Conservation (phyloP, 805 yeast species). For the Hemisphaericaspora nanyangensis region DNA sequence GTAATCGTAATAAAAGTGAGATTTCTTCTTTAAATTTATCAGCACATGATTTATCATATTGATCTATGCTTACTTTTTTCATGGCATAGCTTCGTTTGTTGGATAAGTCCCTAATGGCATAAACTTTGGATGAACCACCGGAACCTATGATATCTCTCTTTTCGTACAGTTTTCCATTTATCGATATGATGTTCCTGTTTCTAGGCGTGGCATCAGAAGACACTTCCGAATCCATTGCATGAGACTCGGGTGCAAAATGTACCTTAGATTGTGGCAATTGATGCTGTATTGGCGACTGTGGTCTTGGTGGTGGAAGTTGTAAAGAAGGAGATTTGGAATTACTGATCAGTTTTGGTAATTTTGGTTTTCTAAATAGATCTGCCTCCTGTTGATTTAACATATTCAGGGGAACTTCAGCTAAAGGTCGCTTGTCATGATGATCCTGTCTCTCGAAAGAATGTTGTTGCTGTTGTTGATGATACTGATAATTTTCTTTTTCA, state of each 20-base stretch:
- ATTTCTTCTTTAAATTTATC: slow-evolving; percentile 89
- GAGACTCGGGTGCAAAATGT: neutral
- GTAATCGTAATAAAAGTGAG: slow-evolving; percentile 59
- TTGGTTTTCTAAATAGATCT: slow-evolving; percentile 34
- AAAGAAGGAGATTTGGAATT: slow-evolving; percentile 1
- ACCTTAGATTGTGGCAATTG: slow-evolving; percentile 1
- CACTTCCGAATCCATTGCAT: neutral
- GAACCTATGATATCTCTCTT: slow-evolving; percentile 76
- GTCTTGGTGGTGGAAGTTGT: neutral
- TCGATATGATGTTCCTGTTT: slow-evolving; percentile 25
- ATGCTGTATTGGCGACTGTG: neutral
- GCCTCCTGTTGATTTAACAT: slow-evolving; percentile 5
- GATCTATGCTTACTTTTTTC: slow-evolving; percentile 76
- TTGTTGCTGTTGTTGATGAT: neutral
- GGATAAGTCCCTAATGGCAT: slow-evolving; percentile 57
- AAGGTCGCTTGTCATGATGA: slow-evolving; percentile 1
- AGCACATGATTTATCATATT: slow-evolving; percentile 70
- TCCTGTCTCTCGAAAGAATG: neutral
- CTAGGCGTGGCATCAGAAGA: neutral
- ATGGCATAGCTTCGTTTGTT: slow-evolving; percentile 68
- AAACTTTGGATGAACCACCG: slow-evolving; percentile 92
- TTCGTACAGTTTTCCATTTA: slow-evolving; percentile 64
- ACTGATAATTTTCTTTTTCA: neutral
- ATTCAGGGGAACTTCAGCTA: slow-evolving; percentile 8
- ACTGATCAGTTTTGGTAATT: slow-evolving; percentile 16